Evolutionary conservation across 441 rosid genomes (phyloP).

Genomic region (Pelargonium cotyledonis): DNA sequence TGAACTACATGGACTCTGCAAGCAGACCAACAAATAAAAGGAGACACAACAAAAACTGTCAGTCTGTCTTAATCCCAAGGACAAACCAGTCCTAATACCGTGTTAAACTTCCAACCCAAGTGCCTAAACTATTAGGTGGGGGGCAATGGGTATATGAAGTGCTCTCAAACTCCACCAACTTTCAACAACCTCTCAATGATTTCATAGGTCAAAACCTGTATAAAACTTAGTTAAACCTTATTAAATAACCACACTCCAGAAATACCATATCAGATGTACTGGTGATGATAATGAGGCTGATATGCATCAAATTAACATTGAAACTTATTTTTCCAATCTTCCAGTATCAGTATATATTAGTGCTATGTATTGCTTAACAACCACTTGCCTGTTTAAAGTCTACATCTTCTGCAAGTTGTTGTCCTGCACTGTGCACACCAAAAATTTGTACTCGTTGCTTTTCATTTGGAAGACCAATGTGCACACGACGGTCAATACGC

Average conservation of each 20-base stretch:
- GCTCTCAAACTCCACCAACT: no score
- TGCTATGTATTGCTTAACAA: background rate
- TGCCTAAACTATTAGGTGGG: no score
- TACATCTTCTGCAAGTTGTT: conserved; percentile 76
- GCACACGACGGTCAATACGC: conserved; percentile 89
- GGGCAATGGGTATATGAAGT: no score
- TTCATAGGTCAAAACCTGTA: background rate
- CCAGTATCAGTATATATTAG: background rate
- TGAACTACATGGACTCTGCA: no score
- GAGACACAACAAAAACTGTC: no score
- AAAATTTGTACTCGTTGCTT: conserved; percentile 87
- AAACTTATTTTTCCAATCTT: background rate
- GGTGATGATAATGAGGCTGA: background rate
- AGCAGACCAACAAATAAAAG: no score
- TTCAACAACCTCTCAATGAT: background rate
- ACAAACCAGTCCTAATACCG: no score
- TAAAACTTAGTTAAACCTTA: background rate
- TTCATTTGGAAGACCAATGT: conserved; percentile 93
- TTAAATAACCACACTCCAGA: background rate
- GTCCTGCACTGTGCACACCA: conserved; percentile 82
- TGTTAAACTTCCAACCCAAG: no score
- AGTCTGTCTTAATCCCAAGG: no score
- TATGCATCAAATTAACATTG: background rate
- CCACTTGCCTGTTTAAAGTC: conserved; percentile 63
- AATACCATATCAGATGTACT: background rate